These are phyloP conservation scores for Neurospora cerealis DNA, from an alignment of 495 filamentous ascomycete species.

Conservation along the genomic window DNA sequence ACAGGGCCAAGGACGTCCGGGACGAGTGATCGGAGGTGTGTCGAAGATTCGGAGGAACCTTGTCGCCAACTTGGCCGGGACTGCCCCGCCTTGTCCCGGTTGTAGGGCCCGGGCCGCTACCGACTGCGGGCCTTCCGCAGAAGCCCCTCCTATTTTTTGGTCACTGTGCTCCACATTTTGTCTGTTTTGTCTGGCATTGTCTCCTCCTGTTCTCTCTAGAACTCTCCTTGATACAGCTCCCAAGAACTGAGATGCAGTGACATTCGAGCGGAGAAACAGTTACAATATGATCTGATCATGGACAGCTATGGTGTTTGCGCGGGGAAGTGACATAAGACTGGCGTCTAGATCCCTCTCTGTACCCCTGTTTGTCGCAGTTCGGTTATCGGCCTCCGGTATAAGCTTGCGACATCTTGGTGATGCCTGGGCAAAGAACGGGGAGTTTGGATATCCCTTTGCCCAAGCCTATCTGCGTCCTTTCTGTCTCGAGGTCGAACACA, in stretches of 20 bases:
- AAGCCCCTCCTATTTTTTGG: background rate
- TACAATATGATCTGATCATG: background rate
- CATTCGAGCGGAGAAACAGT: background rate
- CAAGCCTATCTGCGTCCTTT: no score
- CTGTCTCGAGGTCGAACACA: no score
- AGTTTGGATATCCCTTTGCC: background rate
- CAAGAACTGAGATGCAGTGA: background rate
- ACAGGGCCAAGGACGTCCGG: no score
- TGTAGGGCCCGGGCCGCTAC: no score
- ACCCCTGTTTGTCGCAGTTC: background rate
- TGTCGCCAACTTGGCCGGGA: no score
- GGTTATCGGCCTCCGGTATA: background rate
- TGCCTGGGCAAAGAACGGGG: background rate
- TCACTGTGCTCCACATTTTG: background rate
- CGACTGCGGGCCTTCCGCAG: no score
- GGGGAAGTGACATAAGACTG: background rate
- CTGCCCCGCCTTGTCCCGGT: no score
- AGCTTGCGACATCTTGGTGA: background rate
- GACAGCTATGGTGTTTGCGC: no score
- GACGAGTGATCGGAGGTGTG: no score
- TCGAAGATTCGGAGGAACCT: no score
- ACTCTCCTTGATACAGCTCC: background rate
- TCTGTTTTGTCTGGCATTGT: no score
- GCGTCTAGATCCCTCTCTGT: background rate
- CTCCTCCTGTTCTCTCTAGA: no score